Percentiles rank a stretch among this genome's conserved stretches.
These are phyloP conservation scores for Chaetomium cochliodes DNA, from an alignment of 495 filamentous ascomycete species.

Conservation along the genomic window DNA sequence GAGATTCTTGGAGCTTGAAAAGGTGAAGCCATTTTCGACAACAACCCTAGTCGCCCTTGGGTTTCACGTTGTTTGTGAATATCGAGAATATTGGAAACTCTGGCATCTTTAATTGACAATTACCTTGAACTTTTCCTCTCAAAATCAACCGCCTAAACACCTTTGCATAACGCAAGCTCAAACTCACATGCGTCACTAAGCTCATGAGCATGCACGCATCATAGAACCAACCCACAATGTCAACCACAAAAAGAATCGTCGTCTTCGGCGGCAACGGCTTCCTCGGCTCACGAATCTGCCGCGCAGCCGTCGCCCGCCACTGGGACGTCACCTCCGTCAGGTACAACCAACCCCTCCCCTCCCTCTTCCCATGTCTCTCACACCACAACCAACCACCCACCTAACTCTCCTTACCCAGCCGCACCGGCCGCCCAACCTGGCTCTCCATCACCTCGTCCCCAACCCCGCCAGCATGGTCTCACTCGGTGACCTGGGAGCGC, in stretches of 20 bases:
- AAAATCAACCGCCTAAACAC: not conserved
- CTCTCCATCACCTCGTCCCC: conserved; percentile 69
- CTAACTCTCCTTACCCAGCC: conserved; percentile 48
- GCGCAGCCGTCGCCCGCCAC: conserved; percentile 72
- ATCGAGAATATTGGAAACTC: not conserved
- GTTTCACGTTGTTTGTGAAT: not conserved
- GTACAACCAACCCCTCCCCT: conserved; percentile 43
- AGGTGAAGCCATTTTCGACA: not conserved
- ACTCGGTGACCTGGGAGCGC: conserved; percentile 77
- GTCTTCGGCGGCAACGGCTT: conserved; percentile 97
- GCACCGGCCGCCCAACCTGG: conserved; percentile 88
- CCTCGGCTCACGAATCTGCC: conserved; percentile 88
- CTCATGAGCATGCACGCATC: not conserved
- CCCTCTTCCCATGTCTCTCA: not conserved
- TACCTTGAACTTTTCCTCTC: not conserved
- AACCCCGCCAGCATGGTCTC: conserved; percentile 74
- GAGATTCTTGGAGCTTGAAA: not conserved
- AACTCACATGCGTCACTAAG: conserved; percentile 12
- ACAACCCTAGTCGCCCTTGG: not conserved
- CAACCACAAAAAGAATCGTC: conserved; percentile 64
- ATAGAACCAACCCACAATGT: conserved; percentile 28
- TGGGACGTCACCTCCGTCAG: conserved; percentile 91
- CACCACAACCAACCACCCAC: conserved; percentile 1
- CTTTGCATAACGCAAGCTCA: not conserved
- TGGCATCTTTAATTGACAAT: not conserved